Evolutionary conservation across 129 eudicot species (phyloP).

Genomic region (Oenanthe sinensis): DNA sequence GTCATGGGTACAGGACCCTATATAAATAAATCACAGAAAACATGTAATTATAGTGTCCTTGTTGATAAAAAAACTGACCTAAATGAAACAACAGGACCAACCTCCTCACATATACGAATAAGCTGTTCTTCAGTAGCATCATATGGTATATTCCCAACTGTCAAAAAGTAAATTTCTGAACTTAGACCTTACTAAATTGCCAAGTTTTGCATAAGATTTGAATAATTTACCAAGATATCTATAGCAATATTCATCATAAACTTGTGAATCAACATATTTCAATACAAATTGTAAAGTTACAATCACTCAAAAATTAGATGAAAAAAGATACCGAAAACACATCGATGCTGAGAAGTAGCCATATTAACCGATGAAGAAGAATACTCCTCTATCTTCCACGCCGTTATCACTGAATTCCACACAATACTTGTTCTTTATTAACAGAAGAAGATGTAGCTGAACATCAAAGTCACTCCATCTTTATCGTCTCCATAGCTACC

Average conservation of each 20-base stretch:
- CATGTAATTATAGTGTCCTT: background rate
- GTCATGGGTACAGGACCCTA: no score
- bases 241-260: background rate
- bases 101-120: slow-evolving; percentile 88
- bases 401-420: background rate
- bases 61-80: slow-evolving; percentile 32
- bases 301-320: no score
- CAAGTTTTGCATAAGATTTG: background rate
- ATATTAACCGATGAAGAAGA: slow-evolving; percentile 28
- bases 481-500: background rate
- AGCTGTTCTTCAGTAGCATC: slow-evolving; percentile 99
- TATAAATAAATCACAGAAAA: background rate
- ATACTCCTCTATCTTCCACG: background rate
- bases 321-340: slow-evolving; percentile 59
- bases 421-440: slow-evolving; percentile 2
- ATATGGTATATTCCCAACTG: slow-evolving; percentile 97
- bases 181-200: background rate
- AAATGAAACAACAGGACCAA: slow-evolving; percentile 92
- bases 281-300: background rate
- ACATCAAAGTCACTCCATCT: background rate
- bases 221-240: background rate
- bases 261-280: background rate
- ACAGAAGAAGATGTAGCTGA: slow-evolving; percentile 23
- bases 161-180: slow-evolving; percentile 9
- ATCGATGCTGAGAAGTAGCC: slow-evolving; percentile 83